Base-by-base conservation (phyloP, 2,329 filamentous ascomycete genomes). In the Dactylellina cionopaga region DNA sequence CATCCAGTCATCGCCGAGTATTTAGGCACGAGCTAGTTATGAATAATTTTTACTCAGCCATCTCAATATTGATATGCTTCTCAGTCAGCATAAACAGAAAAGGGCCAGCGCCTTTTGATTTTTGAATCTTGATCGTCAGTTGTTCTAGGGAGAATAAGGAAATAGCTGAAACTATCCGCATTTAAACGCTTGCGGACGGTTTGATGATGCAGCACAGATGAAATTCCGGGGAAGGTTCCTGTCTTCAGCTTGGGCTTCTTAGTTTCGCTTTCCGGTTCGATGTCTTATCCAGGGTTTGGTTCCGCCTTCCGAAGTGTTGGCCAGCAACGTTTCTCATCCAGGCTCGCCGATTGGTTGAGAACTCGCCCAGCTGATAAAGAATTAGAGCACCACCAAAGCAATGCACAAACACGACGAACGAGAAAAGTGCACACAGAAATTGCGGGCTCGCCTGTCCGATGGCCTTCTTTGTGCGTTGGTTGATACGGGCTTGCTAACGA, bases 251-350 rank as follows among this genome's bases (percentile, higher is more conserved):
- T 51, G 41, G 33, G 27, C 49, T 55, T 17, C 37, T 29, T 60
- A 37, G 60, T 54, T 49, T 55, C 31, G 24, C 24, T 49, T 31
- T 56, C 60, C 37, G 47, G 39, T 33, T 37, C 24, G 15, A 49
- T 35, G 49, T 63, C 39, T 46, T 22, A 62, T 33, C 47, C 39
- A 62, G 55, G 52, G 52, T 37, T 52, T 31, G 25, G 17, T 70
- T 70, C 65, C 65, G 55, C 39, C 49, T 62, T 51, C 63, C 52
- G 63, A 37, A 44, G 63, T 49, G 55, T 63, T 62, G 58, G 49
- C 19, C 41, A 31, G 44, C 66, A 71, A 71, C 66, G 58, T 64
- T 71, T 63, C 39, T 43, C 58, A 64, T 58, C 59, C 51, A 59
- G 52, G 24, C 4, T 17, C 58, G 33, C 66, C 66, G 51, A 71